Evolutionary conservation across 2,329 filamentous ascomycete species (phyloP).

Genomic region (Beauveria brongniartii): DNA sequence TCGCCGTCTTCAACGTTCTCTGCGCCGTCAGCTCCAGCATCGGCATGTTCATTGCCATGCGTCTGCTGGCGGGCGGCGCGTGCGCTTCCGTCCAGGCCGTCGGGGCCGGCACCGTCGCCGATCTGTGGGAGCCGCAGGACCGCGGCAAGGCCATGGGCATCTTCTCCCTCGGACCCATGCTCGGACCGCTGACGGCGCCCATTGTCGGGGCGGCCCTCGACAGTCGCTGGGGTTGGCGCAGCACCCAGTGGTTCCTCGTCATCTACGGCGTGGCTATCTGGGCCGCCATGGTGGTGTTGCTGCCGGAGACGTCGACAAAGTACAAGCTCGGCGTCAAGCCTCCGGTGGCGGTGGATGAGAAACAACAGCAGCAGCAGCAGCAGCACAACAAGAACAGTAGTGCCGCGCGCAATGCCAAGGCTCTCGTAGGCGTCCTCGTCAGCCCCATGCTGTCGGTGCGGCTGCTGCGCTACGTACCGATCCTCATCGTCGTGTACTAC

Average conservation of each 20-base stretch:
- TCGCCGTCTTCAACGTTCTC: constrained; percentile 61
- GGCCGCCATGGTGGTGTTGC: constrained; percentile 47
- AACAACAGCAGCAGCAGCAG: too few species aligned
- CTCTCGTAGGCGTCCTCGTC: neutral
- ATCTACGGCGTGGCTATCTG: constrained; percentile 58
- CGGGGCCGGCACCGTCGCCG: constrained; percentile 74
- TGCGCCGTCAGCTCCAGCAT: constrained; percentile 63
- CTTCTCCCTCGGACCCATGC: constrained; percentile 72
- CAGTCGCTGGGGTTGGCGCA: constrained; percentile 62
- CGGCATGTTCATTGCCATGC: constrained; percentile 69
- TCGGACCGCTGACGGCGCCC: constrained; percentile 66
- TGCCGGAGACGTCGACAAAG: constrained; percentile 3
- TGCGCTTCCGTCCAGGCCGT: constrained; percentile 76
- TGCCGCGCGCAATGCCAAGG: neutral
- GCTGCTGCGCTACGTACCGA: neutral
- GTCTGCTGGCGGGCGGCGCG: constrained; percentile 65
- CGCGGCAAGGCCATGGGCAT: constrained; percentile 72
- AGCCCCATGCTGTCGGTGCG: neutral
- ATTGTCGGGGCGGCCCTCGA: constrained; percentile 70
- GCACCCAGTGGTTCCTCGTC: constrained; percentile 69
- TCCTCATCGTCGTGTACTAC: neutral
- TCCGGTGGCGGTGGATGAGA: neutral
- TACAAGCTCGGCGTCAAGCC: neutral
- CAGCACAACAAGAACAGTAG: neutral
- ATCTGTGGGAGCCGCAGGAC: constrained; percentile 67